Evolutionary conservation across 2,329 filamentous ascomycete species (phyloP).

Genomic region (Neonectria ditissima): DNA sequence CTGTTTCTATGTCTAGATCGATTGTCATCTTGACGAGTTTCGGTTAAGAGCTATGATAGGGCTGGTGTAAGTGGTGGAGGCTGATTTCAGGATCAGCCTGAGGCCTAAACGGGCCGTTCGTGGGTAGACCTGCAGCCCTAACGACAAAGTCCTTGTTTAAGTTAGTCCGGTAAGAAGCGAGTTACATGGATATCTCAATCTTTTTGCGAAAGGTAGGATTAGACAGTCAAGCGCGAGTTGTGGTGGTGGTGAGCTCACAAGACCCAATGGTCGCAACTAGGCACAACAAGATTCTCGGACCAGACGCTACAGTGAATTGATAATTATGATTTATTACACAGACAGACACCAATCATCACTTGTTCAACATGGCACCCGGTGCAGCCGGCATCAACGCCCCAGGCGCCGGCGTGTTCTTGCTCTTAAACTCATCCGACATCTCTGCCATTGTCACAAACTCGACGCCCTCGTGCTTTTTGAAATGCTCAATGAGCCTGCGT

Average conservation of each 20-base stretch:
- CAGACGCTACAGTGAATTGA: neutral
- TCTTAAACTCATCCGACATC: constrained; percentile 80
- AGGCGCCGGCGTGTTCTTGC: constrained; percentile 66
- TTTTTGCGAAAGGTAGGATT: too few species aligned
- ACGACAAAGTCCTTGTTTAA: too few species aligned
- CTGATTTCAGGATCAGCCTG: neutral
- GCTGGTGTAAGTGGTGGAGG: neutral
- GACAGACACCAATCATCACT: constrained; percentile 1
- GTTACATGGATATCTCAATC: neutral
- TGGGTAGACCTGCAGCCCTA: too few species aligned
- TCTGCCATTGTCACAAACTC: constrained; percentile 78
- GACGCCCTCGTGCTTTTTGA: constrained; percentile 70
- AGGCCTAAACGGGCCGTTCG: neutral
- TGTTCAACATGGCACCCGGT: constrained; percentile 63
- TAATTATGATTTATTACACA: neutral
- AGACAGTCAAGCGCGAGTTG: neutral
- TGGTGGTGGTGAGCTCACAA: neutral
- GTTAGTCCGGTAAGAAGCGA: too few species aligned
- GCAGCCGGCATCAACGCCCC: constrained; percentile 72
- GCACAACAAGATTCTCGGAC: neutral
- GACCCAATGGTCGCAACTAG: neutral
- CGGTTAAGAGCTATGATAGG: neutral
- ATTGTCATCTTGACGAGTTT: neutral
- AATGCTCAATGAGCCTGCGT: constrained; percentile 68
- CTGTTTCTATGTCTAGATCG: neutral